Evolutionary conservation across 1,284 basidiomycete genomes (phyloP).

Genomic region (Tilletia walkeri): DNA sequence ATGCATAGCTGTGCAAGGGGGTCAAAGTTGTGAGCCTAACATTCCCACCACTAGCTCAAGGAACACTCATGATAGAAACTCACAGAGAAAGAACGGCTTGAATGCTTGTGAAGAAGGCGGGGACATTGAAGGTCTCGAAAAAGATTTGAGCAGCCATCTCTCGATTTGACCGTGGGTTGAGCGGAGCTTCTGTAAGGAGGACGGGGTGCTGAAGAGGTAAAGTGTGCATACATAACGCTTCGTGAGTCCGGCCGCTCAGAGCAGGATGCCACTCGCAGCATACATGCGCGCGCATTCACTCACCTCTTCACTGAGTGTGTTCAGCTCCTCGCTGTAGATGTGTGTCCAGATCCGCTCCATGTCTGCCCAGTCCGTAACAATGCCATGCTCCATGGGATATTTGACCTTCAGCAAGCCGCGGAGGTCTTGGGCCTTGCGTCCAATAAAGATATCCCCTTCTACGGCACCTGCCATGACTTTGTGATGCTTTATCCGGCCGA

Average conservation of each 20-base stretch:
- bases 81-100: slow-evolving; percentile 95
- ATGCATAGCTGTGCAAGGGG: slow-evolving; percentile 74
- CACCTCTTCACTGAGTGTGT: slow-evolving; percentile 52
- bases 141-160: slow-evolving; percentile 96
- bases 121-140: slow-evolving; percentile 99
- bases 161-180: slow-evolving; percentile 90
- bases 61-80: slow-evolving; percentile 50
- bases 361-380: slow-evolving; percentile 55
- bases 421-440: slow-evolving; percentile 51
- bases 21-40: not conserved
- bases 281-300: slow-evolving; percentile 10
- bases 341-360: slow-evolving; percentile 56
- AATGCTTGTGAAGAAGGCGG: slow-evolving; percentile 92
- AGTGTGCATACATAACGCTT: not conserved
- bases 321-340: slow-evolving; percentile 52
- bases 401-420: slow-evolving; percentile 51
- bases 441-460: slow-evolving; percentile 55
- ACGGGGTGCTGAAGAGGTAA: slow-evolving; percentile 76
- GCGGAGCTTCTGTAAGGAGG: slow-evolving; percentile 85
- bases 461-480: slow-evolving; percentile 55
- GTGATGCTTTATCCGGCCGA: slow-evolving; percentile 53
- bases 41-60: not conserved
- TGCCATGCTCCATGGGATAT: slow-evolving; percentile 55
- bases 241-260: not conserved
- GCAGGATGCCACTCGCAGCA: no score